Conservation (phyloP, 306 rosid species). For the Fagus crenata region DNA sequence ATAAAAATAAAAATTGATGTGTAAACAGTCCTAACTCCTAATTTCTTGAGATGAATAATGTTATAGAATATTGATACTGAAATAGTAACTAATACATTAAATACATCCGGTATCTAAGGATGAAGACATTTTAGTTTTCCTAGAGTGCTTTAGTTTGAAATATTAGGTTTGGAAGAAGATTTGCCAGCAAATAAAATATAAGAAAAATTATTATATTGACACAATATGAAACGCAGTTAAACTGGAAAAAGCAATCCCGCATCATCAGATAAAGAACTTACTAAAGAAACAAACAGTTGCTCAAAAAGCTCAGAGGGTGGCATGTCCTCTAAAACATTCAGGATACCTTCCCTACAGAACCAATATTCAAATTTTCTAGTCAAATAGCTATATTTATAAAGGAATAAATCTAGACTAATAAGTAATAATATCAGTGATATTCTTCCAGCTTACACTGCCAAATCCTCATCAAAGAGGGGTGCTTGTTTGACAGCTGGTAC, state of each 20-base stretch:
- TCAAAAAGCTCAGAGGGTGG: slow-evolving; percentile 77
- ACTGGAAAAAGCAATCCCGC: neutral
- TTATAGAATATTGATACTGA: neutral
- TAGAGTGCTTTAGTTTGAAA: neutral
- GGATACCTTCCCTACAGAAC: slow-evolving; percentile 87
- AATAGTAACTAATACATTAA: neutral
- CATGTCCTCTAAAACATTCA: slow-evolving; percentile 71
- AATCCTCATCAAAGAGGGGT: slow-evolving; percentile 96
- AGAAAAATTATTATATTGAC: neutral
- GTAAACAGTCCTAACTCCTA: neutral
- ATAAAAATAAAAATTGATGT: neutral
- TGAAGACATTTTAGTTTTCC: neutral
- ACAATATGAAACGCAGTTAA: neutral
- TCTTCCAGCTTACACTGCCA: slow-evolving; percentile 78
- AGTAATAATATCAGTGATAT: slow-evolving; percentile 4
- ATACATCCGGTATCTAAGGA: neutral
- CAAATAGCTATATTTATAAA: slow-evolving; percentile 9
- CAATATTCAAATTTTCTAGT: slow-evolving; percentile 23
- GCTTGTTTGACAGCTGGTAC: slow-evolving; percentile 94
- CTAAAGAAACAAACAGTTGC: slow-evolving; percentile 83
- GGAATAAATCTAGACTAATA: slow-evolving; percentile 12
- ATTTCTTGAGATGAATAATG: neutral
- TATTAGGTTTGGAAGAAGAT: neutral
- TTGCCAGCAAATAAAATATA: neutral
- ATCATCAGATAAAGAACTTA: slow-evolving; percentile 45